Conservation (phyloP, 805 yeast species). For the Peterozyma toletana region DNA sequence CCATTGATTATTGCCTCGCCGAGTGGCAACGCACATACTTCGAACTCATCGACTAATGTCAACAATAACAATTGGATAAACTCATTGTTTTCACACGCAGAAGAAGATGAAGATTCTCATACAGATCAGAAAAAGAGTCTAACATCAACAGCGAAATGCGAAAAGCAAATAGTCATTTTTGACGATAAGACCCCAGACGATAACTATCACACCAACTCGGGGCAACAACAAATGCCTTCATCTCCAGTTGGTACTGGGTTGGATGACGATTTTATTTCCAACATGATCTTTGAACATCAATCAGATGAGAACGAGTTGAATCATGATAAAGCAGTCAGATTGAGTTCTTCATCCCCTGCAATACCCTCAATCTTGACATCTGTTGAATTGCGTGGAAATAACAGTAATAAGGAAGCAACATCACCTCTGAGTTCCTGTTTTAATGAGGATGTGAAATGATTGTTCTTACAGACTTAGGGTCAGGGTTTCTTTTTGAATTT, state of each 20-base stretch:
- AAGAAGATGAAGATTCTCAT: conserved; percentile 6
- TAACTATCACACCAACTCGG: background rate
- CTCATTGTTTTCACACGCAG: conserved; percentile 4
- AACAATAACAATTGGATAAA: conserved; percentile 2
- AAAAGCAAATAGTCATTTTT: background rate
- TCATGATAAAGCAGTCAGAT: no score
- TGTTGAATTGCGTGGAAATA: no score
- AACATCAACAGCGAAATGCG: background rate
- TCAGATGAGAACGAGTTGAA: no score
- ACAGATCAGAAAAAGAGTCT: background rate
- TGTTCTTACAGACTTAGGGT: no score
- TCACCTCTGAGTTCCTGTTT: no score
- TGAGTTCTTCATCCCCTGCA: no score
- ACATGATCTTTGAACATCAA: background rate
- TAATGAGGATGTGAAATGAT: no score
- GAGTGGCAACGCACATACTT: background rate
- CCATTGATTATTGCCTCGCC: background rate
- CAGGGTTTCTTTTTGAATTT: no score
- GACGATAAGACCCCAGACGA: conserved; percentile 4
- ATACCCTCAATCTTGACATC: no score
- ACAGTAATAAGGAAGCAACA: no score
- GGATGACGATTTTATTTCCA: conserved; percentile 4
- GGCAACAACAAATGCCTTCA: background rate
- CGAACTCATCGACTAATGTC: background rate
- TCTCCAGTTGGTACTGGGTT: conserved; percentile 5